Base-by-base conservation (phyloP, 305 asterid species). In the Rubia balearica region DNA sequence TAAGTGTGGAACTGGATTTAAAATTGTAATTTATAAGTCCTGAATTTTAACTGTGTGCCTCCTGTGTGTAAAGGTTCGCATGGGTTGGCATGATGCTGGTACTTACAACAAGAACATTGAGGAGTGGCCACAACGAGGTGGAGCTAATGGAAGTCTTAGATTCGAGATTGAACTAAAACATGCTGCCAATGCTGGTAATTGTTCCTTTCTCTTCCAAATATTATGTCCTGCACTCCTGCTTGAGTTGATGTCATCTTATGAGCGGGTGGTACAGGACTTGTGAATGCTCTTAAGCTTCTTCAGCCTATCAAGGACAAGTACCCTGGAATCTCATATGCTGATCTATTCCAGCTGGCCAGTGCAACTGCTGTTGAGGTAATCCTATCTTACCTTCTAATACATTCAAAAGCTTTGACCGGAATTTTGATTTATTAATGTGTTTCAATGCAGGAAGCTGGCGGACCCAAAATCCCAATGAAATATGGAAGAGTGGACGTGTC, bases 71-170 rank as follows among this genome's bases (percentile, higher is more conserved):
- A 76, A 93, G 98, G 95, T 93, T 68, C 96, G 97, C 24, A 77
- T 91, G 73, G 98, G 97, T 53, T 93, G 98, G 98, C 98, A 93
- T 81, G 97, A 93, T 83, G 89, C 98, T 46, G 97, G 98, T 77
- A 90, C 98, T 42, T 90, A 89, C 74, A 88, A 93, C 83, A 88
- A 89, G 83, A 85, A 85, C 72, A 89, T 93, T 73, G 86, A 80
- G 80, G 98, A 93, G 65, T 93, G 96, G 95, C 98, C 97, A 61
- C 79, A 76, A 74, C 81, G 96, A 76, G 98, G 97, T 74, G 98
- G 98, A 75, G 96, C 96, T 69, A 93, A 93, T 80, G 97, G 92
- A 78, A 93, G 97, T 78, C 80, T 93, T 77, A 90, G 97, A 85
- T 93, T 88, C 78, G 96, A 93, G 41, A 68, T 83, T 75, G 98